Evolutionary conservation across 345 rosid genomes (phyloP).

Genomic region (Clarkia xantiana): DNA sequence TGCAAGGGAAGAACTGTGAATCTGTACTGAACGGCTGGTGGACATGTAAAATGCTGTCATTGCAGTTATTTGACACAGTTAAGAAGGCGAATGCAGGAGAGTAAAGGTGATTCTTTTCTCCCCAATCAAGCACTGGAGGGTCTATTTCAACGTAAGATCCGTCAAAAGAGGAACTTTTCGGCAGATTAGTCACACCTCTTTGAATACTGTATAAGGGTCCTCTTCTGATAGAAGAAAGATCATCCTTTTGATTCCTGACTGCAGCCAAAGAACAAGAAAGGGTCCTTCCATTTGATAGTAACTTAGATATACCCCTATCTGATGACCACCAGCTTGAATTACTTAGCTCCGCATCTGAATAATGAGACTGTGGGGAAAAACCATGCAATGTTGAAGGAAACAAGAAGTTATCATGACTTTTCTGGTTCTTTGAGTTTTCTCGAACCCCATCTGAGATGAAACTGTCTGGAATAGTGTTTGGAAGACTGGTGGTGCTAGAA

Average conservation of each 20-base stretch:
- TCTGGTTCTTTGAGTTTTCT: constrained; percentile 12
- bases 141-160: constrained; percentile 27
- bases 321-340: constrained; percentile 33
- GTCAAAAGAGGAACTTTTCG: constrained; percentile 16
- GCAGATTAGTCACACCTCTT: constrained; percentile 17
- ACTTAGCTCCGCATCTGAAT: constrained; percentile 10
- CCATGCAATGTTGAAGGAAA: constrained; percentile 53
- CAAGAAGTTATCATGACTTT: constrained; percentile 35
- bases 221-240: constrained; percentile 27
- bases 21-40: constrained; percentile 50
- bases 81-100: constrained; percentile 41
- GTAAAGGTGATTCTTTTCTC: constrained; percentile 26
- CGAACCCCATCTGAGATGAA: constrained; percentile 12
- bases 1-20: constrained; percentile 51
- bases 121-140: constrained; percentile 52
- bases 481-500: constrained; percentile 13
- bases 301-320: constrained; percentile 27
- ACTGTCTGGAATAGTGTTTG: constrained; percentile 15
- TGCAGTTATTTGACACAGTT: constrained; percentile 41
- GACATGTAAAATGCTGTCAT: constrained; percentile 41
- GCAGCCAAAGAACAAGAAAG: constrained; percentile 43
- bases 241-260: constrained; percentile 17
- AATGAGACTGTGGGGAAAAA: constrained; percentile 15
- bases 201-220: constrained; percentile 16
- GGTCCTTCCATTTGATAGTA: constrained; percentile 23